Percentiles rank a stretch among this genome's conserved stretches.
These are phyloP conservation scores for Holtermanniella nyarrowii DNA, from an alignment of 768 basidiomycete genomes.

Conservation along the genomic window DNA sequence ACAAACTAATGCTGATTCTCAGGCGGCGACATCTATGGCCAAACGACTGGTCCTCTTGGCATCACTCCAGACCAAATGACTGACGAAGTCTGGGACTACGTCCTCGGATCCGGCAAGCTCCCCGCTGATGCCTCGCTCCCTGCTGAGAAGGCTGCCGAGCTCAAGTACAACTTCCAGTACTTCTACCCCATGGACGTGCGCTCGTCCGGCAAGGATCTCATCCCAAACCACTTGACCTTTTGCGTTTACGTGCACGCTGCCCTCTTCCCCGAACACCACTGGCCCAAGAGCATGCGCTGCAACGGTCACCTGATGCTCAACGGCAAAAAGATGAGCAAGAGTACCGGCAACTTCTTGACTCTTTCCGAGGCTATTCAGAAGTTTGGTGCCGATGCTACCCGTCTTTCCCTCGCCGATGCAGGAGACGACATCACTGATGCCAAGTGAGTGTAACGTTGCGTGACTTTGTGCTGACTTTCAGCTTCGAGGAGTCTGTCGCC, in stretches of 20 bases:
- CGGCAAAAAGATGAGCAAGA: constrained; percentile 98
- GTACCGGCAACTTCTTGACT: constrained; percentile 89
- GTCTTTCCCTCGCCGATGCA: constrained; percentile 85
- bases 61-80: constrained; percentile 88
- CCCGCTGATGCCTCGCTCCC: constrained; percentile 52
- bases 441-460: constrained; percentile 45
- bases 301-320: constrained; percentile 97
- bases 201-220: constrained; percentile 93
- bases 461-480: constrained; percentile 8
- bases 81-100: constrained; percentile 93
- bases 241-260: constrained; percentile 91
- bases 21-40: constrained; percentile 69
- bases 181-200: constrained; percentile 98
- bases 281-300: constrained; percentile 82
- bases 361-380: constrained; percentile 78
- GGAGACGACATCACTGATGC: constrained; percentile 97
- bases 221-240: constrained; percentile 92
- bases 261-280: constrained; percentile 71
- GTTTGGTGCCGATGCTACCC: constrained; percentile 92
- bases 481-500: constrained; percentile 93
- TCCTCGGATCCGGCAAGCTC: constrained; percentile 53
- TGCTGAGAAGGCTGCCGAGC: constrained; percentile 64
- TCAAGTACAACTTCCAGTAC: constrained; percentile 87
- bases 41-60: constrained; percentile 65
- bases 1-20: background rate